Conservation (phyloP, 371 early-diverging fungal genomes). For the Dichotomocladium elegans region DNA sequence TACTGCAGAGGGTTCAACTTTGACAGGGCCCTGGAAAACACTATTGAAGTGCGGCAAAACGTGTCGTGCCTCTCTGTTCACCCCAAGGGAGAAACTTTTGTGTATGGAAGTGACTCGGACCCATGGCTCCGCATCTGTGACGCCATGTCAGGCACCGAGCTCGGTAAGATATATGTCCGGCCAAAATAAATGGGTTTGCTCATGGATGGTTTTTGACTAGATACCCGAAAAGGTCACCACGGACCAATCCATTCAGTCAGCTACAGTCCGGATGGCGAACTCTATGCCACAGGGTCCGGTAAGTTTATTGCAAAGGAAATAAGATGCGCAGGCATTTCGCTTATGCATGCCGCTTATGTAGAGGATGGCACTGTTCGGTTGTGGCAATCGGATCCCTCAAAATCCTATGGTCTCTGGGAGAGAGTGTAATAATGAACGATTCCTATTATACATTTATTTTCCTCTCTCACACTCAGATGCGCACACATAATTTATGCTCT, state of each 20-base stretch:
- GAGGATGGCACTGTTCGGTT: constrained; percentile 79
- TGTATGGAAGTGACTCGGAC: constrained; percentile 74
- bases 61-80: constrained; percentile 78
- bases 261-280: constrained; percentile 86
- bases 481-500: too few species aligned
- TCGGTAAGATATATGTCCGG: constrained; percentile 19
- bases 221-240: constrained; percentile 85
- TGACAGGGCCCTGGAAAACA: neutral
- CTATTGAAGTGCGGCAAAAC: constrained; percentile 45
- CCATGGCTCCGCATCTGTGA: constrained; percentile 81
- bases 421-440: too few species aligned
- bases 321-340: neutral
- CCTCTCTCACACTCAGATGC: too few species aligned
- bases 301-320: neutral
- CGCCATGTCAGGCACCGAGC: constrained; percentile 65
- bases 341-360: constrained; percentile 4
- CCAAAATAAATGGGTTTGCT: neutral
- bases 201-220: constrained; percentile 17
- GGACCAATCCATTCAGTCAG: constrained; percentile 84
- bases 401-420: constrained; percentile 75
- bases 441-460: too few species aligned
- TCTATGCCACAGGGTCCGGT: constrained; percentile 85
- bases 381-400: constrained; percentile 74
- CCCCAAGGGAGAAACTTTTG: constrained; percentile 70
- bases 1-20: neutral